Evolutionary conservation across 2,329 filamentous ascomycete genomes (phyloP).

Genomic region (Penicillium janthinellum): DNA sequence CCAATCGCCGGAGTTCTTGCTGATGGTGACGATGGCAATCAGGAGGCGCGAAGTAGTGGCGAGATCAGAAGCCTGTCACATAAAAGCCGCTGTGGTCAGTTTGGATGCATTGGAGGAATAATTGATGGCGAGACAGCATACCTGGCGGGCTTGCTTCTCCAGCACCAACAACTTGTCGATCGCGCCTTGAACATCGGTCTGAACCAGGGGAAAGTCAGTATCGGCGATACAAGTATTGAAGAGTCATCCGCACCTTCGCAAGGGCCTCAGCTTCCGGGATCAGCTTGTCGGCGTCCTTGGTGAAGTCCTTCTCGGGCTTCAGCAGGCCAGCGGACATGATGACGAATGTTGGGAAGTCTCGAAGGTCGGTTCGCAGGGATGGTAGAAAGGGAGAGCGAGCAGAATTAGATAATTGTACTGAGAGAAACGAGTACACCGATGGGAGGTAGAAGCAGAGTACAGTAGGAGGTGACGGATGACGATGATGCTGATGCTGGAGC

Average conservation of each 20-base stretch:
- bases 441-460: constrained; percentile 1
- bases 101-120: background rate
- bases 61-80: constrained; percentile 82
- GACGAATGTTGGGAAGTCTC: constrained; percentile 29
- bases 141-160: constrained; percentile 97
- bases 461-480: constrained; percentile 14
- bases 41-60: constrained; percentile 90
- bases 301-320: constrained; percentile 98
- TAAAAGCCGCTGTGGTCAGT: constrained; percentile 6
- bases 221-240: background rate
- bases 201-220: constrained; percentile 23
- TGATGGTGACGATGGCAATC: constrained; percentile 86
- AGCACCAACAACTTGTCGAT: constrained; percentile 90
- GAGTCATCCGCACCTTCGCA: constrained; percentile 67
- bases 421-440: constrained; percentile 6
- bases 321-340: constrained; percentile 79
- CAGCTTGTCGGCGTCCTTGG: constrained; percentile 90
- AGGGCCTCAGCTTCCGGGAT: constrained; percentile 89
- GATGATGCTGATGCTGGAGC: constrained; percentile 26
- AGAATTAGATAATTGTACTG: background rate
- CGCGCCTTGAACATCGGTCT: constrained; percentile 74
- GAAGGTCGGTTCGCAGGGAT: background rate
- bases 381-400: background rate
- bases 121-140: constrained; percentile 44
- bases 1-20: constrained; percentile 93